Evolutionary conservation across 805 yeast genomes (phyloP), one percentile per base, ranked within the genome.

Genomic region (Yamadazyma olivae): DNA sequence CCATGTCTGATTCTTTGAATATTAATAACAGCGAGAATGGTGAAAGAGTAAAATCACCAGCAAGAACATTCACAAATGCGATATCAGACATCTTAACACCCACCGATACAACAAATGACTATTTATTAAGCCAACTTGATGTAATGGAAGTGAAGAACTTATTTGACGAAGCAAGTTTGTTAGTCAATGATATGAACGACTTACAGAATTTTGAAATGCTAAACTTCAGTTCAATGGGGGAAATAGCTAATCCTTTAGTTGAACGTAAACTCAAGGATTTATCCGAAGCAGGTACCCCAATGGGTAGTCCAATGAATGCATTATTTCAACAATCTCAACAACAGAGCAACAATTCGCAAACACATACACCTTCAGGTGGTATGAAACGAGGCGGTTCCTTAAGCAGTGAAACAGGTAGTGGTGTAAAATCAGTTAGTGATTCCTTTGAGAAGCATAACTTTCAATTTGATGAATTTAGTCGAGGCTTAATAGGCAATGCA

Each of bases 111-210:
- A 29, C 34, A 16, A 26, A 26, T 19, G 36, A 39, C 1, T 37
- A 24, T 20, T 9, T 32, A 12, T 18, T 39, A 8, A 29, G 19
- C 18, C 38, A 43, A 27, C 21, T 18, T 1, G 43, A 39, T 10
- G 22, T 33, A 3, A 6, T 30, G 18, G 45, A 44, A 17, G 29
- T 44, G 28, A 43, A 44, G 25, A 42, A 38, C 25, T 36, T 65
- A 26, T 60, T 55, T 33, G 59, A 59, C 36, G 68, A 63, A 37
- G 71, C 69, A 14, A 50, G 52, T 28, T 25, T 52, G 13, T 49
- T 64, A 35, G 63, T 65, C 9, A 56, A 49, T 36, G 70, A 62
- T 37, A 55, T 63, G 38, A 52, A 50, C 38, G 54, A 51, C 26
- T 36, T 56, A 22, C 51, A 54, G 16, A 21, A 45, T 5, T 30